phyloP scores from a whole-genome alignment of 495 filamentous ascomycete genomes.

The Aspergillus biplanus region DNA sequence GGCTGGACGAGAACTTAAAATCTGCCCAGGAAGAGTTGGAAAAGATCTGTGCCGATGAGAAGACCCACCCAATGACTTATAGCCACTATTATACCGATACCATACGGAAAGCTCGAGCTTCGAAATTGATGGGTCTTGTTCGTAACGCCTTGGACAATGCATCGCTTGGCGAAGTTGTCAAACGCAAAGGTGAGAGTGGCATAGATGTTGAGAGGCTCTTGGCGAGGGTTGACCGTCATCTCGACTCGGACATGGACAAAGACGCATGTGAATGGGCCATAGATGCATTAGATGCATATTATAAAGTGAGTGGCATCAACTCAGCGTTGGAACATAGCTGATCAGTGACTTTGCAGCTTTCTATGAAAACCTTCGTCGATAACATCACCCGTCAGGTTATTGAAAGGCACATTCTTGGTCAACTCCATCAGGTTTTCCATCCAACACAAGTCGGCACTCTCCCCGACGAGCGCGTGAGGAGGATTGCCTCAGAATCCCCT shows the following conservation, averaged over 20 bases:
- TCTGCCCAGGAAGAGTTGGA: slow-evolving; percentile 37
- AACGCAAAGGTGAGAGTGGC: slow-evolving; percentile 13
- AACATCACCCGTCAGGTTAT: slow-evolving; percentile 44
- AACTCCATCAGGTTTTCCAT: no score
- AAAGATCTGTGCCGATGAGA: slow-evolving; percentile 47
- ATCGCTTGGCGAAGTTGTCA: slow-evolving; percentile 6
- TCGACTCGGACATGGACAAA: slow-evolving; percentile 30
- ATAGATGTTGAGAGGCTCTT: slow-evolving; percentile 19
- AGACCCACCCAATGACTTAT: slow-evolving; percentile 48
- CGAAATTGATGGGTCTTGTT: no score
- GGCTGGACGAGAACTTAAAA: slow-evolving; percentile 28
- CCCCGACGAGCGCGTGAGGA: no score
- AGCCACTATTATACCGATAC: slow-evolving; percentile 52
- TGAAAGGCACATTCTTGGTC: no score
- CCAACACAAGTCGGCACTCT: no score
- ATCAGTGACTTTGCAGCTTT: slow-evolving; percentile 29
- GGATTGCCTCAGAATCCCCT: no score
- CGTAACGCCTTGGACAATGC: slow-evolving; percentile 10
- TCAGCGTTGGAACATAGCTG: not conserved
- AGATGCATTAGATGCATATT: slow-evolving; percentile 32
- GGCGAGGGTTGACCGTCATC: slow-evolving; percentile 19
- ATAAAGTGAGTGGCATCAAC: slow-evolving; percentile 29
- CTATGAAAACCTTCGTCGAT: slow-evolving; percentile 45
- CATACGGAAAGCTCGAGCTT: slow-evolving; percentile 40
- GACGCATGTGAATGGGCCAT: slow-evolving; percentile 30